Conservation (phyloP, 1,139 yeast genomes). For the Hemisphaericaspora subhashii region DNA sequence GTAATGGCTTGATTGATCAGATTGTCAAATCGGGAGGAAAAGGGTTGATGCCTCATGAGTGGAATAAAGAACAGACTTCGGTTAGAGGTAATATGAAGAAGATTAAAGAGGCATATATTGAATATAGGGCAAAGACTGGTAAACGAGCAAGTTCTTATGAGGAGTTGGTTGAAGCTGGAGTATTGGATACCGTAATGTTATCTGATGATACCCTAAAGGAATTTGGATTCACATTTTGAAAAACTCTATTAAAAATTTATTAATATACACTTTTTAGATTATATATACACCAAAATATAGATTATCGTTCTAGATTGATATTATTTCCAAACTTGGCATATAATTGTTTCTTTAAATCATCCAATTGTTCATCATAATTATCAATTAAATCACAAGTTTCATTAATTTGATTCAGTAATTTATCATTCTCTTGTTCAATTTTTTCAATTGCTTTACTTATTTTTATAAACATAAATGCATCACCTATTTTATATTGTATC, state of each 20-base stretch:
- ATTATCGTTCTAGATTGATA: conserved; percentile 73
- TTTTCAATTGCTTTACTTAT: conserved; percentile 65
- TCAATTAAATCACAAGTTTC: conserved; percentile 48
- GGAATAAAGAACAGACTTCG: conserved; percentile 29
- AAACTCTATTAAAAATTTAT: background rate
- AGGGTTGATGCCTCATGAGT: conserved; percentile 25
- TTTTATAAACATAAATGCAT: conserved; percentile 66
- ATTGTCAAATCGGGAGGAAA: conserved; percentile 14
- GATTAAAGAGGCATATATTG: conserved; percentile 6
- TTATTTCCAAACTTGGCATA: conserved; percentile 90
- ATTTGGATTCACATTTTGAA: conserved; percentile 3
- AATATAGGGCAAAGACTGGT: conserved; percentile 3
- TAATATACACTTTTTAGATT: background rate
- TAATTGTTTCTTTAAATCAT: conserved; percentile 63
- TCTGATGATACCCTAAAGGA: conserved; percentile 3
- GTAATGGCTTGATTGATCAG: conserved; percentile 21
- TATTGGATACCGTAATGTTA: background rate
- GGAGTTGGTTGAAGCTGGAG: conserved; percentile 4
- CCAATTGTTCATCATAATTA: conserved; percentile 53
- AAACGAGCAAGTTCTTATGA: conserved; percentile 1
- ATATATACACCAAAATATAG: background rate
- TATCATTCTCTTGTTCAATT: conserved; percentile 60
- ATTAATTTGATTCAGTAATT: conserved; percentile 50
- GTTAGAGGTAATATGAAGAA: conserved; percentile 2
- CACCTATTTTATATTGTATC: conserved; percentile 73